A percentile compares a stretch with the other conserved stretches of the same genome.
These are phyloP conservation scores for Candida insectorum DNA, from an alignment of 805 yeast species.

Conservation along the genomic window DNA sequence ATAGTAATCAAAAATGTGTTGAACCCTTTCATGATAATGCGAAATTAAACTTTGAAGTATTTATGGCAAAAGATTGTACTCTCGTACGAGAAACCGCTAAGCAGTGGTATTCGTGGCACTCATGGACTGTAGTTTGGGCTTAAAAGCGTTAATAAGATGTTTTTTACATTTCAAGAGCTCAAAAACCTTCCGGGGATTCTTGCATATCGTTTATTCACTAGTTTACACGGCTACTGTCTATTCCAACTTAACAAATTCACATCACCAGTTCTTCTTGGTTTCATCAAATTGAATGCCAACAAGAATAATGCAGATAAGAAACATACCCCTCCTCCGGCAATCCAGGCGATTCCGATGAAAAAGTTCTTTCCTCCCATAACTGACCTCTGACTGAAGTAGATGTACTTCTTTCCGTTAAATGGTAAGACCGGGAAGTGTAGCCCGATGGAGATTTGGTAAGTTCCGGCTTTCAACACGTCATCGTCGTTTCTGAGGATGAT, in stretches of 20 bases:
- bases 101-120: no score
- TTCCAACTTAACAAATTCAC: conserved; percentile 73
- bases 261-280: conserved; percentile 73
- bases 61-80: no score
- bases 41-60: no score
- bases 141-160: no score
- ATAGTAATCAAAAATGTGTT: no score
- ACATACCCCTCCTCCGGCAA: conserved; percentile 72
- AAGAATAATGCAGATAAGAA: conserved; percentile 52
- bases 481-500: conserved; percentile 61
- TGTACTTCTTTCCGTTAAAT: conserved; percentile 63
- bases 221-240: conserved; percentile 33
- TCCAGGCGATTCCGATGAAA: conserved; percentile 71
- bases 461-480: conserved; percentile 52
- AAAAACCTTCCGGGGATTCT: no score
- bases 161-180: no score
- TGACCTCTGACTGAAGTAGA: conserved; percentile 67
- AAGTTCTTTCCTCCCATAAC: conserved; percentile 74
- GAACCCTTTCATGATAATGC: no score
- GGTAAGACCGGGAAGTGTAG: conserved; percentile 76
- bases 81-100: no score
- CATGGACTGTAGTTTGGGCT: no score
- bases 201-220: no score
- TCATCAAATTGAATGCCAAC: conserved; percentile 51
- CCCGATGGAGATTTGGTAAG: conserved; percentile 63